A percentile compares a stretch with the other conserved stretches of the same genome.
phyloP scores from a whole-genome alignment of 495 filamentous ascomycete species.

The Penicillium chermesinum region DNA sequence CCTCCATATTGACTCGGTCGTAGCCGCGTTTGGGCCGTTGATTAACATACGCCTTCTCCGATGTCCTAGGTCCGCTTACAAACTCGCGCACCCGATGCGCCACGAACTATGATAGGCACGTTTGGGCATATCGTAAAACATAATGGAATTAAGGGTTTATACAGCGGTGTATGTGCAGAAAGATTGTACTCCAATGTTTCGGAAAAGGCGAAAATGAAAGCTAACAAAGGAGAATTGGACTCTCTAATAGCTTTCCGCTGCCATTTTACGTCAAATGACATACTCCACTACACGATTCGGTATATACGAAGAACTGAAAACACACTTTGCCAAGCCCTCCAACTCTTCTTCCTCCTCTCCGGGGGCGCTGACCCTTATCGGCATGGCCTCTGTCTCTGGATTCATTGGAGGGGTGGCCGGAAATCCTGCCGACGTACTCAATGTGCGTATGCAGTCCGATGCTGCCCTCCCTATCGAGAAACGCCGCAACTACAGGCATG shows the following conservation, averaged over 20 bases:
- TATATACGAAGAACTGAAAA: constrained; percentile 89
- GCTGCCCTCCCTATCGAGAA: constrained; percentile 67
- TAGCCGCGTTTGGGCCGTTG: not conserved
- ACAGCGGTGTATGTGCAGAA: constrained; percentile 60
- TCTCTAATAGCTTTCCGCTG: constrained; percentile 68
- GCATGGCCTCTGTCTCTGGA: constrained; percentile 75
- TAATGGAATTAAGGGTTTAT: constrained; percentile 69
- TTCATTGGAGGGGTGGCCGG: constrained; percentile 86
- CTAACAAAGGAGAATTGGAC: constrained; percentile 12
- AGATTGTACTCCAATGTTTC: not conserved
- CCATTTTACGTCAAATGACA: constrained; percentile 82
- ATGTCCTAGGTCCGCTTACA: constrained; percentile 74
- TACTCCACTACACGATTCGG: constrained; percentile 93
- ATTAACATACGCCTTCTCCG: constrained; percentile 1
- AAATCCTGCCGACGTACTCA: constrained; percentile 92
- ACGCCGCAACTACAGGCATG: constrained; percentile 83
- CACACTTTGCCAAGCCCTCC: constrained; percentile 45
- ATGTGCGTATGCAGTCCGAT: constrained; percentile 98
- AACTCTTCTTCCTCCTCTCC: constrained; percentile 39
- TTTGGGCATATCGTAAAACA: constrained; percentile 68
- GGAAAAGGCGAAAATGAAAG: not conserved
- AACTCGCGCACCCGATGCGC: constrained; percentile 62
- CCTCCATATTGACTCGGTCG: not conserved
- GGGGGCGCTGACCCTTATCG: constrained; percentile 66
- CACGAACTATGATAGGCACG: constrained; percentile 73